Conservation (phyloP, 2,329 filamentous ascomycete genomes). For the Aspergillus aculeatus region DNA sequence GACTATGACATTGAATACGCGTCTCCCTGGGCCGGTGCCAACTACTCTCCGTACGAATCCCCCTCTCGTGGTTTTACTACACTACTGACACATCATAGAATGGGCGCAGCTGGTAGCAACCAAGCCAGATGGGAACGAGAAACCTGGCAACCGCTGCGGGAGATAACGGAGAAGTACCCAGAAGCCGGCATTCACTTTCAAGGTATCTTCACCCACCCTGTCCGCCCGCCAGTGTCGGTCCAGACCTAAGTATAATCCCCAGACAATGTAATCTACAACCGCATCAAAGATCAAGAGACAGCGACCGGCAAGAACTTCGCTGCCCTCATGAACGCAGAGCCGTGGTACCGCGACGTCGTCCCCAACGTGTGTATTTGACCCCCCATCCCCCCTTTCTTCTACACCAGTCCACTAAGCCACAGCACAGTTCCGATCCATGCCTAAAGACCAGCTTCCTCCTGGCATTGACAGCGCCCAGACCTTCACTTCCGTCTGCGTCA, state of each 20-base stretch:
- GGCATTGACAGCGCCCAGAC: slow-evolving; percentile 69
- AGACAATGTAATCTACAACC: slow-evolving; percentile 49
- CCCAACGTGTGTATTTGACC: slow-evolving; percentile 53
- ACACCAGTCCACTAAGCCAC: not conserved
- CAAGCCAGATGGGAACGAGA: slow-evolving; percentile 36
- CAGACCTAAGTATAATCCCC: too few species aligned
- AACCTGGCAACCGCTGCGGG: slow-evolving; percentile 61
- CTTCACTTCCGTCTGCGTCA: slow-evolving; percentile 85
- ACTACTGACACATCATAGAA: not conserved
- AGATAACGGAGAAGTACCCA: slow-evolving; percentile 60
- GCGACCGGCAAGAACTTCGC: slow-evolving; percentile 59
- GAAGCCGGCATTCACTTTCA: slow-evolving; percentile 79
- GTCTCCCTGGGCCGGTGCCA: slow-evolving; percentile 83
- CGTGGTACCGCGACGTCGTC: slow-evolving; percentile 69
- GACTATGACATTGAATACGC: slow-evolving; percentile 88
- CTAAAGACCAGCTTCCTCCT: slow-evolving; percentile 54
- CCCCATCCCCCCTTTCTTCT: slow-evolving; percentile 13
- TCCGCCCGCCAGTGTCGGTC: not conserved
- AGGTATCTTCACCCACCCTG: slow-evolving; percentile 38
- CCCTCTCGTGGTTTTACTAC: not conserved
- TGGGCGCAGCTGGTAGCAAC: not conserved
- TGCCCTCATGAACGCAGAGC: slow-evolving; percentile 61
- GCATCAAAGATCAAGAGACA: slow-evolving; percentile 61
- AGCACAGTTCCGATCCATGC: slow-evolving; percentile 58
- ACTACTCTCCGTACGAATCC: slow-evolving; percentile 64